Conservation (phyloP, 305 asterid species). For the Solanum hybrid region DNA sequence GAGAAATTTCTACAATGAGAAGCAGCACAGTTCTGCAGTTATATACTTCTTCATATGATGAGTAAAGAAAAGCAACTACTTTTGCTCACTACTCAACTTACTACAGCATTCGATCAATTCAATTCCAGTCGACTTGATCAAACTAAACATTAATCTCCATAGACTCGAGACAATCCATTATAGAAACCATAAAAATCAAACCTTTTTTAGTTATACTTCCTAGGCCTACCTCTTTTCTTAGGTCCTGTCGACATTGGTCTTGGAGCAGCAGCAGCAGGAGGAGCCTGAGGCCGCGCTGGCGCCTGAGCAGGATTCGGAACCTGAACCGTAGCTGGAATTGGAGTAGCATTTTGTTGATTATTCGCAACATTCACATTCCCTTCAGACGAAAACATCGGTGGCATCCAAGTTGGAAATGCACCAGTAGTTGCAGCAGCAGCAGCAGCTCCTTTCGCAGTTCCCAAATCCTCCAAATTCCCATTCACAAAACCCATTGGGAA, state of each 20-base stretch:
- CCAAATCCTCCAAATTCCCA: conserved; percentile 24
- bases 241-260: conserved; percentile 10
- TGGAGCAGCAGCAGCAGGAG: background rate
- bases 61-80: background rate
- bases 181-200: background rate
- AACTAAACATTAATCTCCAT: background rate
- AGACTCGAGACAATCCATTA: background rate
- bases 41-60: conserved; percentile 1
- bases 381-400: conserved; percentile 40
- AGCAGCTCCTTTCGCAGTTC: conserved; percentile 2
- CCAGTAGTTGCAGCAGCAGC: conserved; percentile 13
- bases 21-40: background rate
- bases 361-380: conserved; percentile 2
- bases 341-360: background rate
- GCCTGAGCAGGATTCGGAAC: background rate
- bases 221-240: conserved; percentile 33
- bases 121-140: background rate
- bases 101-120: background rate
- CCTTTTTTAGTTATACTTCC: conserved; percentile 13
- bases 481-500: conserved; percentile 72
- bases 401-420: conserved; percentile 72
- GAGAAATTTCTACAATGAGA: conserved; percentile 2
- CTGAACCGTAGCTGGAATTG: background rate
- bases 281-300: background rate
- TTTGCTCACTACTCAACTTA: background rate